Percentiles rank a stretch among this genome's conserved stretches.
phyloP scores from a whole-genome alignment of 73 alveolate species.

The Paramecium pentaurelia region DNA sequence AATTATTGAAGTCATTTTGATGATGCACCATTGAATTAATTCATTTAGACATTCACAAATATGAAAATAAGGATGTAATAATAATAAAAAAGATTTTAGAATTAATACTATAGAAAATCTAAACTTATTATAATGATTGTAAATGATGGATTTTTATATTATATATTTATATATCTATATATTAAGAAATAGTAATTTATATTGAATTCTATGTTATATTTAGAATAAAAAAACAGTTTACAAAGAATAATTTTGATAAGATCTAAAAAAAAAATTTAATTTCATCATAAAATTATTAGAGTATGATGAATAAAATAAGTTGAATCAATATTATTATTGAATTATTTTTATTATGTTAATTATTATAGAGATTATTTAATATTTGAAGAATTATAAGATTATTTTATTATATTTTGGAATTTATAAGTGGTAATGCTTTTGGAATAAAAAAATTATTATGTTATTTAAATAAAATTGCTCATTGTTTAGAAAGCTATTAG shows the following conservation, averaged over 20 bases:
- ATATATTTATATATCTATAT: no score
- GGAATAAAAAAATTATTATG: background rate
- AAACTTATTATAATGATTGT: no score
- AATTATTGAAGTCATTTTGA: background rate
- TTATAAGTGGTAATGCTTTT: background rate
- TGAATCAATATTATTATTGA: no score
- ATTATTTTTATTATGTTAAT: no score
- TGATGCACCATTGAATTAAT: background rate
- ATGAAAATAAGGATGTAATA: background rate
- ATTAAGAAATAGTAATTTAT: no score
- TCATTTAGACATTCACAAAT: background rate
- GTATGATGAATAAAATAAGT: no score
- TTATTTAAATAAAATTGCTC: constrained; percentile 41
- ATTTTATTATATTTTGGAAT: background rate
- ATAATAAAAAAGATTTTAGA: background rate
- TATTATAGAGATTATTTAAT: no score
- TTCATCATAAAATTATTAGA: background rate
- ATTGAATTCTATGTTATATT: no score
- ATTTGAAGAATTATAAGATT: background rate
- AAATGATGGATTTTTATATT: background rate
- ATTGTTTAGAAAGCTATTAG: constrained; percentile 42
- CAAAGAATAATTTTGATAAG: no score
- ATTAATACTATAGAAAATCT: background rate
- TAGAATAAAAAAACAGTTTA: no score
- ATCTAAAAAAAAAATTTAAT: background rate